These are phyloP conservation scores for Brassica incana DNA, from an alignment of 345 rosid species.

Conservation along the genomic window DNA sequence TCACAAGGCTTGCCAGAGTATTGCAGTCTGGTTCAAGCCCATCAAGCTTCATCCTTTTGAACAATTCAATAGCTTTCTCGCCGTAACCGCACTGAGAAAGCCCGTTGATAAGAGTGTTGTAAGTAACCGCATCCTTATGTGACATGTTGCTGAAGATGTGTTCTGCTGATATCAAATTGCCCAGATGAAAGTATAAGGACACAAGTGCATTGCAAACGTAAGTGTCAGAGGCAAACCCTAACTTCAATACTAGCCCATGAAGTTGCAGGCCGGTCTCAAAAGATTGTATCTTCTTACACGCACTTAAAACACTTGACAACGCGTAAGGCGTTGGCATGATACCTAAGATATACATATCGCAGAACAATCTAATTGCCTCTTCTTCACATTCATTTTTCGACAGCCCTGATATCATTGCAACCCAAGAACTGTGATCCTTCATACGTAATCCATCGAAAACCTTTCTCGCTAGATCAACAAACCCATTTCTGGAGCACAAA, in stretches of 20 bases:
- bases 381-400: conserved; percentile 63
- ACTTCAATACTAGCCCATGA: conserved; percentile 67
- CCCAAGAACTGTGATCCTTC: conserved; percentile 80
- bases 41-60: conserved; percentile 70
- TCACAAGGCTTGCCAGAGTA: conserved; percentile 75
- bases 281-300: conserved; percentile 60
- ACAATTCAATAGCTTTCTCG: conserved; percentile 63
- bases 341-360: conserved; percentile 57
- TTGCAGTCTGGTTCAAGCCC: conserved; percentile 70
- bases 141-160: conserved; percentile 62
- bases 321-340: conserved; percentile 67
- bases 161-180: conserved; percentile 62
- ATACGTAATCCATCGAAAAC: conserved; percentile 54
- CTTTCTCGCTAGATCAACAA: conserved; percentile 48
- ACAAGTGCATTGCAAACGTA: conserved; percentile 86
- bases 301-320: conserved; percentile 80
- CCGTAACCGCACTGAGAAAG: conserved; percentile 64
- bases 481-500: conserved; percentile 65
- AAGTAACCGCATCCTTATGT: conserved; percentile 68
- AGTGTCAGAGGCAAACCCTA: conserved; percentile 67
- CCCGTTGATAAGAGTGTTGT: conserved; percentile 84
- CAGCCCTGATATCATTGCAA: conserved; percentile 76
- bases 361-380: conserved; percentile 61
- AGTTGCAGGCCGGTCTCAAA: conserved; percentile 67
- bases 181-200: conserved; percentile 64